Conservation (phyloP, 1,284 basidiomycete genomes). For the Sphaerobolus stellatus region DNA sequence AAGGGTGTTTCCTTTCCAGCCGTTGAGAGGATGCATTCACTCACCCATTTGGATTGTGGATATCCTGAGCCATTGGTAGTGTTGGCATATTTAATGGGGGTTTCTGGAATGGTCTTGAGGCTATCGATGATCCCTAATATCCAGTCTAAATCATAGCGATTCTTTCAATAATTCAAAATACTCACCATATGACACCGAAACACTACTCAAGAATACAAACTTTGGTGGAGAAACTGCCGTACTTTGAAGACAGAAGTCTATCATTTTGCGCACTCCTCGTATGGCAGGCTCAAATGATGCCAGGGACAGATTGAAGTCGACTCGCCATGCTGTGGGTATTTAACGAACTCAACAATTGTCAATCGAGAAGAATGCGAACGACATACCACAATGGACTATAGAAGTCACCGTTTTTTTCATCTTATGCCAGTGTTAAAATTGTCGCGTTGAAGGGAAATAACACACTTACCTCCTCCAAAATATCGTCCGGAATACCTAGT, state of each 20-base stretch:
- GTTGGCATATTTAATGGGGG: constrained; percentile 20
- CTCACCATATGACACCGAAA: background rate
- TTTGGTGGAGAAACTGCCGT: background rate
- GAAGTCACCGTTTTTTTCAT: constrained; percentile 14
- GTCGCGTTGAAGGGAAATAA: background rate
- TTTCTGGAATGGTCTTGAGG: constrained; percentile 17
- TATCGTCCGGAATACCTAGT: constrained; percentile 23
- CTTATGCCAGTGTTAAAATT: background rate
- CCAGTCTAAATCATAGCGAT: too few relatives aligned
- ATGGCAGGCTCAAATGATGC: constrained; percentile 11
- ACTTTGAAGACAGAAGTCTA: constrained; percentile 4
- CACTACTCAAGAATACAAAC: constrained; percentile 13
- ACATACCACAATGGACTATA: constrained; percentile 28
- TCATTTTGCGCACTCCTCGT: constrained; percentile 1
- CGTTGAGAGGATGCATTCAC: constrained; percentile 27
- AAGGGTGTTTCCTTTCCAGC: constrained; percentile 24
- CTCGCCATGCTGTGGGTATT: constrained; percentile 9
- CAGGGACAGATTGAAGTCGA: constrained; percentile 15
- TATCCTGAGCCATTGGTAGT: constrained; percentile 30
- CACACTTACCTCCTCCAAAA: constrained; percentile 29
- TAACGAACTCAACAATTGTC: background rate
- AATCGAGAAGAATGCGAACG: background rate
- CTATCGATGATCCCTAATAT: too few relatives aligned
- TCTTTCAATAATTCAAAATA: too few relatives aligned
- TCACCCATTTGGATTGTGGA: constrained; percentile 34